phyloP scores from a whole-genome alignment of 2,329 filamentous ascomycete genomes.

The Nigrospora sphaerica region DNA sequence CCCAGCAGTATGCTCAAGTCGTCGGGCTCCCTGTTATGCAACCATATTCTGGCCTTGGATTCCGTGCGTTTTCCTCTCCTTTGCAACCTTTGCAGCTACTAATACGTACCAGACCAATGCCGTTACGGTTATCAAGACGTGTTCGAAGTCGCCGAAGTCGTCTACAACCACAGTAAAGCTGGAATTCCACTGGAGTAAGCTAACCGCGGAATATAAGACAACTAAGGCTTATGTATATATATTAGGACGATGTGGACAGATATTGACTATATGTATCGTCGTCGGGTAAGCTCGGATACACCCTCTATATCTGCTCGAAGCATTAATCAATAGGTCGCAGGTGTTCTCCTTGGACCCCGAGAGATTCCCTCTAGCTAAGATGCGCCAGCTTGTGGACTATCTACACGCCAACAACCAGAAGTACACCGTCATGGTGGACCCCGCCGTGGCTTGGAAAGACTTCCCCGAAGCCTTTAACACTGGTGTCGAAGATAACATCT shows the following conservation, averaged over 20 bases:
- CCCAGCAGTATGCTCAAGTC: conserved; percentile 51
- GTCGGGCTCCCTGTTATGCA: conserved; percentile 52
- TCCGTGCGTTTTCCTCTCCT: conserved; percentile 39
- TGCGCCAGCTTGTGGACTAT: conserved; percentile 59
- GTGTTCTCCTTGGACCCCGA: conserved; percentile 60
- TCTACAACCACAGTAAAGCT: conserved; percentile 59
- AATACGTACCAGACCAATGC: conserved; percentile 50
- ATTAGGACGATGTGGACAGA: conserved; percentile 58
- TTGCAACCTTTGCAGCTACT: conserved; percentile 63
- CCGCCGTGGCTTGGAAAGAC: conserved; percentile 47
- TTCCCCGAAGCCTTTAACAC: conserved; percentile 29
- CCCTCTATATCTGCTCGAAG: no score
- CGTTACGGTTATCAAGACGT: conserved; percentile 58
- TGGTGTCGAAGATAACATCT: conserved; percentile 36
- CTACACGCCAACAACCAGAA: conserved; percentile 62
- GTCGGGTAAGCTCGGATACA: conserved; percentile 37
- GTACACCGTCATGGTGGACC: conserved; percentile 74
- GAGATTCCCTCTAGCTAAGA: conserved; percentile 52
- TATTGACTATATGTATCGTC: conserved; percentile 52
- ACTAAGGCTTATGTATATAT: no score
- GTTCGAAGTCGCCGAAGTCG: conserved; percentile 60
- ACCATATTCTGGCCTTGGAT: conserved; percentile 58
- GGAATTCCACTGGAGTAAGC: conserved; percentile 53
- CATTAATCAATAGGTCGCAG: conserved; percentile 8
- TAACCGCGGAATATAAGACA: no score